Percentiles rank a stretch among this genome's conserved stretches.
These are phyloP conservation scores for Closterium sp. DNA, from an alignment of 139 green algal species.

Conservation along the genomic window DNA sequence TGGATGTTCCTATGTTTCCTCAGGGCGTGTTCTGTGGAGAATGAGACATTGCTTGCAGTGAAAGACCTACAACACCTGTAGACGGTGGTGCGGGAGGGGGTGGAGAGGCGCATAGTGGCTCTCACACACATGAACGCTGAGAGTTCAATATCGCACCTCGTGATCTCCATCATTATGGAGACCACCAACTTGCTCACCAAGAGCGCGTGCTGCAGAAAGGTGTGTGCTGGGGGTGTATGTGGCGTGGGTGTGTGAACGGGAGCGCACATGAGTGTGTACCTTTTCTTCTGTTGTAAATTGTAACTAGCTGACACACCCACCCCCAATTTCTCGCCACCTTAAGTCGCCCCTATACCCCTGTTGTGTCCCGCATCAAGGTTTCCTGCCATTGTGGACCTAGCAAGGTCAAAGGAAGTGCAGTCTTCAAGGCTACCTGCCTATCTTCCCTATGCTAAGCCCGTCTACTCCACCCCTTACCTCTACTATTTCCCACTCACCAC, in stretches of 20 bases:
- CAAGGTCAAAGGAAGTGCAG: no score
- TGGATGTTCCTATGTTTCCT: no score
- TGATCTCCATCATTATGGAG: conserved; percentile 91
- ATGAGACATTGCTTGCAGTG: conserved; percentile 69
- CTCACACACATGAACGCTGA: conserved; percentile 58
- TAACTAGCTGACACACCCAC: no score
- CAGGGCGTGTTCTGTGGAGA: conserved; percentile 62
- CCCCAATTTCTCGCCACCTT: no score
- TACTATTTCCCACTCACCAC: no score
- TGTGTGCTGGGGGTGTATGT: neutral
- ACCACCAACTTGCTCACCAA: conserved; percentile 93
- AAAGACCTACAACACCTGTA: conserved; percentile 25
- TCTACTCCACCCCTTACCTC: no score
- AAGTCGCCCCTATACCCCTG: no score
- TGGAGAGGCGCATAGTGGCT: conserved; percentile 36
- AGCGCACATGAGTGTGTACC: neutral
- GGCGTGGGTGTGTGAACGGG: neutral
- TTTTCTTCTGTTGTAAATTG: no score
- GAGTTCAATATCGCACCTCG: conserved; percentile 77
- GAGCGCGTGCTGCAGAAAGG: conserved; percentile 64
- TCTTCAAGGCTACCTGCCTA: no score
- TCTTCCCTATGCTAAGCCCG: no score
- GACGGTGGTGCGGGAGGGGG: conserved; percentile 34
- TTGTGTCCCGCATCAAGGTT: no score
- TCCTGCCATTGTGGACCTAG: no score